A percentile compares a stretch with the other conserved stretches of the same genome.
phyloP scores from a whole-genome alignment of 2,329 filamentous ascomycete genomes.

The Pestalotiopsis sp. region DNA sequence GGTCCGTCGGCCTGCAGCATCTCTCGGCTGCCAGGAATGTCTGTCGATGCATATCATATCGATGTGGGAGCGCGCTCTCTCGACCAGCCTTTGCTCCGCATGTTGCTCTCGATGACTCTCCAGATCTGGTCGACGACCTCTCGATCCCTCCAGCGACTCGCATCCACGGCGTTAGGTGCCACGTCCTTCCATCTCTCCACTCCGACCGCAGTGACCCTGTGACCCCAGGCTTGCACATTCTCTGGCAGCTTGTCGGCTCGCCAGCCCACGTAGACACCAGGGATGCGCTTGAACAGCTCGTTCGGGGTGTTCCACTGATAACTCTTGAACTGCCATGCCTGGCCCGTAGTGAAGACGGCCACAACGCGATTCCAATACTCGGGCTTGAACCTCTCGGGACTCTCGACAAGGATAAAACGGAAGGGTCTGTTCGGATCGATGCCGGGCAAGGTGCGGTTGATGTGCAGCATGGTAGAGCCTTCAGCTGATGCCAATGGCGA shows the following conservation, averaged over 20 bases:
- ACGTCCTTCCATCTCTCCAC: conserved; percentile 82
- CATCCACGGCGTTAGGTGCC: conserved; percentile 45
- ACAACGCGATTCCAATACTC: conserved; percentile 97
- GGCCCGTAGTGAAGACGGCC: conserved; percentile 95
- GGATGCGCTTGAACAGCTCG: conserved; percentile 86
- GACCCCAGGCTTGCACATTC: conserved; percentile 81
- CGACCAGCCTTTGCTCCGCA: conserved; percentile 84
- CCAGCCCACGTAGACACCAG: conserved; percentile 91
- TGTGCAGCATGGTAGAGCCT: conserved; percentile 80
- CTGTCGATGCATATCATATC: conserved; percentile 36
- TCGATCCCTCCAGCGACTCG: conserved; percentile 77
- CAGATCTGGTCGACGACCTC: conserved; percentile 94
- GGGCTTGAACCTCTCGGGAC: conserved; percentile 91
- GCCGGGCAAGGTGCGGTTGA: conserved; percentile 74
- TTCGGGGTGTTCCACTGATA: conserved; percentile 93
- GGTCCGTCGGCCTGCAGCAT: background rate
- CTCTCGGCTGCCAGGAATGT: background rate
- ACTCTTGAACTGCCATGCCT: conserved; percentile 97
- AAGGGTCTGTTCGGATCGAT: conserved; percentile 73
- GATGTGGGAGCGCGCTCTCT: conserved; percentile 67
- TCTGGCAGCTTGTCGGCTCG: conserved; percentile 79
- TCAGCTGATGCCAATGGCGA: conserved; percentile 57
- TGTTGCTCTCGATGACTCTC: conserved; percentile 84
- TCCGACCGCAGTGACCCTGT: conserved; percentile 75
- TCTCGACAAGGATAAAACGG: conserved; percentile 94